A percentile compares a stretch with the other conserved stretches of the same genome.
These are phyloP conservation scores for Fusarium tuaranense DNA, from an alignment of 2,329 filamentous ascomycete species.

Conservation along the genomic window DNA sequence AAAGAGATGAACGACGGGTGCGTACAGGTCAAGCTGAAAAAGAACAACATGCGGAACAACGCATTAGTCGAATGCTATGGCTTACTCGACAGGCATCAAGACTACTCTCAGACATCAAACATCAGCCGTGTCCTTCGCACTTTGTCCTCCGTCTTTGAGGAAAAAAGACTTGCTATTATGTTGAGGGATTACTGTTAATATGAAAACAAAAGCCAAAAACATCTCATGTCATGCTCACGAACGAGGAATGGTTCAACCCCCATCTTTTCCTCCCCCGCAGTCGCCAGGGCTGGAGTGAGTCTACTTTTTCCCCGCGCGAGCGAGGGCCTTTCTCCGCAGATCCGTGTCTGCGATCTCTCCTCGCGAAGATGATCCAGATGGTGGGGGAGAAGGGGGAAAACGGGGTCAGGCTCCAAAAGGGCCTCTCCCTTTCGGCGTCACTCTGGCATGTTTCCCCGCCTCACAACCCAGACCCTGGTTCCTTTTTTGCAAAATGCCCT, in stretches of 20 bases:
- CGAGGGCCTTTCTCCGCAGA: conserved; percentile 37
- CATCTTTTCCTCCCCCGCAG: conserved; percentile 40
- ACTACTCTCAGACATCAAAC: background rate
- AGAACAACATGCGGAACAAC: background rate
- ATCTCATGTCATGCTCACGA: conserved; percentile 2
- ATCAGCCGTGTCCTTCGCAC: background rate
- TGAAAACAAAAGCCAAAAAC: background rate
- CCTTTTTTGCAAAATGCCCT: background rate
- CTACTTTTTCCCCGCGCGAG: conserved; percentile 36
- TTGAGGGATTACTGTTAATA: background rate
- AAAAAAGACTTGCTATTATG: background rate
- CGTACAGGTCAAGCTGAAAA: conserved; percentile 11
- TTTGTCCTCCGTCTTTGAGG: conserved; percentile 4
- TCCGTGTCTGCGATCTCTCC: conserved; percentile 26
- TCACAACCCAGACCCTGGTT: background rate
- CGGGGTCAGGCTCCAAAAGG: background rate
- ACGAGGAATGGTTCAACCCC: conserved; percentile 19
- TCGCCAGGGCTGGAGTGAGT: conserved; percentile 26
- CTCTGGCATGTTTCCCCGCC: conserved; percentile 7
- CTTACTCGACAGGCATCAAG: conserved; percentile 16
- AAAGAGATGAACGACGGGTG: conserved; percentile 6
- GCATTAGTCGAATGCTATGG: conserved; percentile 7
- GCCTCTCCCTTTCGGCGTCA: conserved; percentile 13
- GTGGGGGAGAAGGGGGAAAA: background rate
- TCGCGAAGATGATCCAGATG: conserved; percentile 9